Conservation (phyloP, 1,284 basidiomycete genomes). For the Trichosporon coremiiforme region DNA sequence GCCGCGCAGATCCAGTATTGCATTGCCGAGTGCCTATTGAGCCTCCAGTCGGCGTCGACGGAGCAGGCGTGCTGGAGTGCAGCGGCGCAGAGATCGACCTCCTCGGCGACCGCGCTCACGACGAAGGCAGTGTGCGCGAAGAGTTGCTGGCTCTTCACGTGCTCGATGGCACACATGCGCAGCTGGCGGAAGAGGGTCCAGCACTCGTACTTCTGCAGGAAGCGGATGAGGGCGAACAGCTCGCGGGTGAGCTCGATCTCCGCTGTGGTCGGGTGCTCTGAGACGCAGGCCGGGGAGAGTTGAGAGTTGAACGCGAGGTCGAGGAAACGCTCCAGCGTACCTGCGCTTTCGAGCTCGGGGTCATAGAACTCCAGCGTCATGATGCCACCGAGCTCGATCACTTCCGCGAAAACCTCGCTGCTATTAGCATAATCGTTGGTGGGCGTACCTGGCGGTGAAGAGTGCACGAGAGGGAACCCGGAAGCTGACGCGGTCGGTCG, state of each 20-base stretch:
- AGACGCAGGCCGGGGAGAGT: background rate
- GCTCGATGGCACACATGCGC: background rate
- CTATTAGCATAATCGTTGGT: background rate
- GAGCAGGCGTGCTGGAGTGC: background rate
- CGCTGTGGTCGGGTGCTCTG: background rate
- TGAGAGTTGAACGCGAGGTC: background rate
- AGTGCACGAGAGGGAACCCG: background rate
- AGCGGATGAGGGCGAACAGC: background rate
- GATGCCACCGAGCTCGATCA: background rate
- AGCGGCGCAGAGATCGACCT: background rate
- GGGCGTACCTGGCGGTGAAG: background rate
- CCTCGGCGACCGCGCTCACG: background rate
- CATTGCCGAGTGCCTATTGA: background rate
- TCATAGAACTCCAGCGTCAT: background rate
- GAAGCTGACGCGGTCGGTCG: background rate
- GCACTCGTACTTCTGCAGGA: conserved; percentile 15
- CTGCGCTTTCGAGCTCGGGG: background rate
- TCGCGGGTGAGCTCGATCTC: background rate
- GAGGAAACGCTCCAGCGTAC: background rate
- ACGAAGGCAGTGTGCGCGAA: background rate
- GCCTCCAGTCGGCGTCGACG: background rate
- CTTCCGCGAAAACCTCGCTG: background rate
- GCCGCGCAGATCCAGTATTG: background rate
- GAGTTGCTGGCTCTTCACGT: background rate
- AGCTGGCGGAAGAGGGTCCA: background rate